These are phyloP conservation scores for Pistacia atlantica DNA, from an alignment of 345 rosid species.

Conservation along the genomic window DNA sequence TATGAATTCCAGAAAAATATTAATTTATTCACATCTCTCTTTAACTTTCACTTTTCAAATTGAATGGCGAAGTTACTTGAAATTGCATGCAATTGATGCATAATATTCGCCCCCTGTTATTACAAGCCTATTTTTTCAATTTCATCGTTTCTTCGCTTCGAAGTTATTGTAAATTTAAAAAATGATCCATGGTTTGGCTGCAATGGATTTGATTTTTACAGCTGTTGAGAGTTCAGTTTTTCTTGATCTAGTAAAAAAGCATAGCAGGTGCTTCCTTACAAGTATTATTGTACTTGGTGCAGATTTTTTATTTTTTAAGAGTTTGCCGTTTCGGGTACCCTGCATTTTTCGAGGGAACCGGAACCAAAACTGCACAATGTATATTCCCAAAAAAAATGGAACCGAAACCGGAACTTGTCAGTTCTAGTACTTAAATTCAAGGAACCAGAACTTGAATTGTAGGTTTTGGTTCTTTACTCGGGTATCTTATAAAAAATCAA, in stretches of 20 bases:
- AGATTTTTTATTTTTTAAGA: background rate
- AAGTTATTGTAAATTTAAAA: background rate
- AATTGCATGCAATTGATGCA: background rate
- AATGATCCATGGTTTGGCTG: background rate
- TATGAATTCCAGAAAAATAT: background rate
- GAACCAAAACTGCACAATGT: conserved; percentile 13
- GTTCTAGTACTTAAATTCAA: no score
- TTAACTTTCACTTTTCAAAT: no score
- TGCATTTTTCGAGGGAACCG: background rate
- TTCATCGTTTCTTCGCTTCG: background rate
- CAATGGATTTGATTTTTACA: no score
- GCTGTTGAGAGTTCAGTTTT: background rate
- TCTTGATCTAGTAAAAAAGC: background rate
- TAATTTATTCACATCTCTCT: no score
- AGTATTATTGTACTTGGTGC: conserved; percentile 6
- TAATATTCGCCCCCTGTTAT: background rate
- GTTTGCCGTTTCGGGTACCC: background rate
- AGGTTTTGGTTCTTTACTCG: background rate
- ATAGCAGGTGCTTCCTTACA: background rate
- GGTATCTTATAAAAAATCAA: no score
- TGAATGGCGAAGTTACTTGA: background rate
- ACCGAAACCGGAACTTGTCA: no score
- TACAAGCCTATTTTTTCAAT: background rate
- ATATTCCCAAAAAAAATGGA: no score
- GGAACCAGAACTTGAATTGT: background rate